Evolutionary conservation across 2,329 filamentous ascomycete genomes (phyloP).

Genomic region (Neofusicoccum ribis): DNA sequence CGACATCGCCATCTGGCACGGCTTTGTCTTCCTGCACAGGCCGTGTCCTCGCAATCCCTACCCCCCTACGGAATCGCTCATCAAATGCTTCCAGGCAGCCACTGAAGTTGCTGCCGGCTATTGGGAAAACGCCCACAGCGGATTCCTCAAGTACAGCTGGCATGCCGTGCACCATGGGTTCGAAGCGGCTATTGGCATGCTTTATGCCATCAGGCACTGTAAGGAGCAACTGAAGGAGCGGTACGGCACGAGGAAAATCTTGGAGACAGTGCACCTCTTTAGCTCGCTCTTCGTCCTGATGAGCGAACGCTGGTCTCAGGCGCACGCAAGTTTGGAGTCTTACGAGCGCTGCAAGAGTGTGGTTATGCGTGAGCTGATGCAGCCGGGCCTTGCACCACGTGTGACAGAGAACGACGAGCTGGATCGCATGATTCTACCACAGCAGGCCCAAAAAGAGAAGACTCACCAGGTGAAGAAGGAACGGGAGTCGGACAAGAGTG

Average conservation of each 20-base stretch:
- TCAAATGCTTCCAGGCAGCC: constrained; percentile 18
- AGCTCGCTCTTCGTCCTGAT: constrained; percentile 17
- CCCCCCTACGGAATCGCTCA: background rate
- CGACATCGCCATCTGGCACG: constrained; percentile 11
- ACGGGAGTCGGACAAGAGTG: background rate
- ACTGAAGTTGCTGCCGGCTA: constrained; percentile 14
- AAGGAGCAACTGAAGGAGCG: constrained; percentile 12
- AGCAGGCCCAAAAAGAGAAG: constrained; percentile 12
- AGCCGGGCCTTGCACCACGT: background rate
- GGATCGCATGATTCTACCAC: constrained; percentile 16
- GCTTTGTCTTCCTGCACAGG: constrained; percentile 15
- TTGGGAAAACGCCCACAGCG: constrained; percentile 7
- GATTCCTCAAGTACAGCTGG: constrained; percentile 18
- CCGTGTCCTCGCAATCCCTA: constrained; percentile 12
- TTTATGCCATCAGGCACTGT: constrained; percentile 17
- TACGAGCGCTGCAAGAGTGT: constrained; percentile 18
- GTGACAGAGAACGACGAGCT: constrained; percentile 17
- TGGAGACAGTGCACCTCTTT: constrained; percentile 16
- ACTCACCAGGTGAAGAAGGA: background rate
- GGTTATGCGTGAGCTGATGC: constrained; percentile 16
- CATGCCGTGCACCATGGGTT: constrained; percentile 19
- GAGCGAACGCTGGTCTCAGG: constrained; percentile 18
- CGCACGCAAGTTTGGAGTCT: constrained; percentile 13
- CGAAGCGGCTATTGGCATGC: constrained; percentile 16
- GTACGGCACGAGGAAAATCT: constrained; percentile 7